phyloP scores from a whole-genome alignment of 345 rosid genomes.

The Moricandia moricandioides region DNA sequence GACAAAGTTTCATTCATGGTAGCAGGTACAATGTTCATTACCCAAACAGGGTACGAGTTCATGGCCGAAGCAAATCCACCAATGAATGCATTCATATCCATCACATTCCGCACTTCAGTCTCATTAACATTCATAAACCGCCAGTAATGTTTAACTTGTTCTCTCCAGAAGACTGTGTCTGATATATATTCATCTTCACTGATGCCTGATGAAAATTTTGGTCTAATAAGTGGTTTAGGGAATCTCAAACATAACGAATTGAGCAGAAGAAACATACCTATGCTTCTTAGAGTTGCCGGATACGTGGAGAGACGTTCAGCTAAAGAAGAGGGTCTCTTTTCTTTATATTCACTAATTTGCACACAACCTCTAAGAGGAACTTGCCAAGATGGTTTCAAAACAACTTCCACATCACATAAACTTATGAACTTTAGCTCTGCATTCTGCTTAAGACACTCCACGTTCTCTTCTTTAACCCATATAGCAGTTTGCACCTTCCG shows the following conservation, averaged over 20 bases:
- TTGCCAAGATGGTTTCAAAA: constrained; percentile 73
- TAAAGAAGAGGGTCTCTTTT: constrained; percentile 56
- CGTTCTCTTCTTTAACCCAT: constrained; percentile 71
- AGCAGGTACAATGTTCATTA: constrained; percentile 84
- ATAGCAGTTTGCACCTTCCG: constrained; percentile 85
- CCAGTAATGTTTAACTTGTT: constrained; percentile 69
- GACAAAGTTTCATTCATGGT: constrained; percentile 70
- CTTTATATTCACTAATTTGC: constrained; percentile 32
- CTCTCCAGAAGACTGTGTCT: constrained; percentile 67
- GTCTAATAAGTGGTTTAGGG: constrained; percentile 1
- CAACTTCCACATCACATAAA: constrained; percentile 58
- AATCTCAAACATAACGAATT: background rate
- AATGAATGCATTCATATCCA: constrained; percentile 85
- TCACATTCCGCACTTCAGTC: constrained; percentile 64
- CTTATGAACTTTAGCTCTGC: constrained; percentile 56
- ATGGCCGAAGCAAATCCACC: constrained; percentile 83
- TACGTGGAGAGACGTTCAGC: constrained; percentile 64
- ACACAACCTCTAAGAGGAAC: constrained; percentile 63
- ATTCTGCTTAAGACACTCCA: constrained; percentile 57
- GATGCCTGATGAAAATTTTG: constrained; percentile 47
- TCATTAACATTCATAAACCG: constrained; percentile 54
- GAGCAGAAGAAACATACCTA: constrained; percentile 45
- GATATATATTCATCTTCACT: constrained; percentile 53
- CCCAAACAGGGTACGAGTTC: constrained; percentile 71
- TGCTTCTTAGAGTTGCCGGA: constrained; percentile 51